Evolutionary conservation across 2,329 filamentous ascomycete species (phyloP).

Genomic region (Penicillium palitans): DNA sequence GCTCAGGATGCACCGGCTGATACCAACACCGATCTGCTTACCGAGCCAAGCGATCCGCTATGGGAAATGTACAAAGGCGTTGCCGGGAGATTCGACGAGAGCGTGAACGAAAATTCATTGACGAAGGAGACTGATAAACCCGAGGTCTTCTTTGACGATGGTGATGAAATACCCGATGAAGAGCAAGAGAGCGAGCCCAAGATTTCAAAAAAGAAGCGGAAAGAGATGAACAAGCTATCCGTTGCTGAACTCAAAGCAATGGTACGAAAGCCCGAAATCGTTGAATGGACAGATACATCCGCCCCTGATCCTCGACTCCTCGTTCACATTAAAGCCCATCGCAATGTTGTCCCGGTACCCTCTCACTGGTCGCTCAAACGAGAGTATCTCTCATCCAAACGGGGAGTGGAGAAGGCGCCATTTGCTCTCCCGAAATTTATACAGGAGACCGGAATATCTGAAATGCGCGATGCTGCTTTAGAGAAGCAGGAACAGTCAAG

Average conservation of each 20-base stretch:
- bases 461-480: conserved; percentile 95
- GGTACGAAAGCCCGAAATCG: conserved; percentile 86
- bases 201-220: conserved; percentile 92
- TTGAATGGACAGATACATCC: conserved; percentile 96
- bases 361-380: conserved; percentile 93
- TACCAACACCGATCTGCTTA: conserved; percentile 48
- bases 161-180: conserved; percentile 82
- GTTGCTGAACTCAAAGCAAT: conserved; percentile 94
- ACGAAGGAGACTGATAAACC: conserved; percentile 74
- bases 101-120: conserved; percentile 62
- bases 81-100: conserved; percentile 74
- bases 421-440: conserved; percentile 96
- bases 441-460: conserved; percentile 91
- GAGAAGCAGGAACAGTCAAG: conserved; percentile 93
- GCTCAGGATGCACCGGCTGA: conserved; percentile 42
- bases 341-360: conserved; percentile 94
- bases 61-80: conserved; percentile 83
- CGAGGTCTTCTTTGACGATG: conserved; percentile 78
- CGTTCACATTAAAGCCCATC: conserved; percentile 90
- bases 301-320: conserved; percentile 85
- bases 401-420: conserved; percentile 91
- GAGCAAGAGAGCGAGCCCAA: conserved; percentile 63
- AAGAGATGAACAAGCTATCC: conserved; percentile 86
- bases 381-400: conserved; percentile 94
- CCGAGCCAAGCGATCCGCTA: conserved; percentile 70